Base-by-base conservation (phyloP, 176 grass and related monocot genomes). In the Oryza rufipogon region DNA sequence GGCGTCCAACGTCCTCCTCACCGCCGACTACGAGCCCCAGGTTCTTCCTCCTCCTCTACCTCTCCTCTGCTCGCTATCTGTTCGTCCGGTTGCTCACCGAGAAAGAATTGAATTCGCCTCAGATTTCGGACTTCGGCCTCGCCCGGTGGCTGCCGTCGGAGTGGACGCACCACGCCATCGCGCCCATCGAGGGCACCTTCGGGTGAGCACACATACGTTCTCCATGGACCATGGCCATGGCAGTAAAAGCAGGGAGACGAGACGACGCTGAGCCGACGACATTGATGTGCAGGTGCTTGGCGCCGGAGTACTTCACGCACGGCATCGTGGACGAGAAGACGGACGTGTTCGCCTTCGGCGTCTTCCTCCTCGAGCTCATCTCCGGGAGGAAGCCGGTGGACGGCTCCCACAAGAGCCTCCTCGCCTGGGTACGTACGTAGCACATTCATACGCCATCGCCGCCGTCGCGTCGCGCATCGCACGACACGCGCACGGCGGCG, bases 71-170 rank as follows among this genome's bases (percentile, higher is more conserved):
- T 17, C 64, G 6, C 41, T 12, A 28, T 12, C 65, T 80, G 56
- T 45, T 77, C 64, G 33, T 52, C 48, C 17, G 30, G 7, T 34
- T 2, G 3, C 30, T 11, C 68, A 7, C 28, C 48, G 17, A 20
- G 17, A 20, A 56, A 56, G 52, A 56, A 20, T 26, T 56, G 52
- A 56, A 20, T 56, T 17, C 17, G 17, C 17, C 17, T 23, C 58
- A 97, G 95, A 97, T 97, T 76, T 97, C 95, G 3, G 95, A 97
- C 80, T 97, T 97, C 44, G 95, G 95, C n/a, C 91, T 97, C 56
- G 92, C 95, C 0, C 90, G 86, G 75, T 97, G 95, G 95, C 91
- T 97, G 41, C 92, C 95, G 64, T 89, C 90, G 65, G 95, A 95
- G 82, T 97, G 95, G 95, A 93, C 91, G 75, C 87, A 97, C 83